Base-by-base conservation (phyloP, 495 filamentous ascomycete genomes). In the Lophiostoma macrostomum region DNA sequence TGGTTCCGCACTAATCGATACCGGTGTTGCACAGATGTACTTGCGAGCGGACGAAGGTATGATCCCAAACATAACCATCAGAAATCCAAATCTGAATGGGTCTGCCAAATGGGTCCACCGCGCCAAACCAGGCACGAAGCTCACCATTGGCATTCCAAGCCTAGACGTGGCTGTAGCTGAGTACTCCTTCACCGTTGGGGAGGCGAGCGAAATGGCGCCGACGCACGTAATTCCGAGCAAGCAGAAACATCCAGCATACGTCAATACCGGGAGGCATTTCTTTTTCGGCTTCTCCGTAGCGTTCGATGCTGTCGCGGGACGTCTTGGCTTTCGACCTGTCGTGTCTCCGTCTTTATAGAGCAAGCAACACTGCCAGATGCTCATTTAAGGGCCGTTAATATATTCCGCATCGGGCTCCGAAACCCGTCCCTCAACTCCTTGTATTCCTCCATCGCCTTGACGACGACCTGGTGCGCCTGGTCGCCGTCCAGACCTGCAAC, bases 401-500 rank as follows among this genome's bases (percentile, higher is more conserved):
- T 50, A 8, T 20, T 36, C 35, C 58, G 42, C 58, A 45, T 51
- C 16, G 56, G 56, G 28, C 56, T 60, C 46, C 36, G 29, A 29
- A 39, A 55, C 28, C 39, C 58, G 19, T 55, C 45, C 16, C 58
- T 45, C 45, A 61, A 42, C 49, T 60, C 56, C 22, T 32, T 60
- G 23, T 60, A 74, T 46, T 79, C 76, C 58, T 70, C 68, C 32
- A 90, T 69, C 6, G 78, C 79, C 66, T 87, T 80, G 1, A 85
- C 77, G 53, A 89, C 79, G 36, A 89, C 80, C 31, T 77, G 77
- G 73, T 91, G 87, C 69, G 90, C 86, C 67, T 89, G 79, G 66
- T 87, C 77, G 69, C 88, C 84, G 72, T 80, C 82, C 69, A 90
- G 69, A 42, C 86, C 87, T 66, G 80, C 85, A 10, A 90, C 85